These are phyloP conservation scores for Globisporangium paddicum DNA, from an alignment of 352 stramenopile genomes.

Conservation along the genomic window DNA sequence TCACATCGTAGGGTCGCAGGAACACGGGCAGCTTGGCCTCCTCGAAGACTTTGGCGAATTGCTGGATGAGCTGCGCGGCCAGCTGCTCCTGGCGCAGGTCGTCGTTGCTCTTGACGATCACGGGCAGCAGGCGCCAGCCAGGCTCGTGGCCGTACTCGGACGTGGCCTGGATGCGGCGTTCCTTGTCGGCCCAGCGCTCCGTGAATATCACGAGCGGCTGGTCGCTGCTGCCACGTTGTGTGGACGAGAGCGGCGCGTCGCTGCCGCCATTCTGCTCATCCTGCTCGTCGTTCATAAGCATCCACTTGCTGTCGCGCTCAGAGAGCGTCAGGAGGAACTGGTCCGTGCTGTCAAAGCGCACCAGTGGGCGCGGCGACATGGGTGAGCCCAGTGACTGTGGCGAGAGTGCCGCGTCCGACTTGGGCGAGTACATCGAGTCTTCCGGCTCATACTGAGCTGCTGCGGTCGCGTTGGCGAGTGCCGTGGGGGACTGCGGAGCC, in stretches of 20 bases:
- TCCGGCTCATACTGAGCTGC: conserved; percentile 3
- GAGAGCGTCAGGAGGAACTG: conserved; percentile 62
- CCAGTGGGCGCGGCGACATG: conserved; percentile 45
- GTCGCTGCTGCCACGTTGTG: conserved; percentile 19
- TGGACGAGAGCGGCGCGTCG: conserved; percentile 11
- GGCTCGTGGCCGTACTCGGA: conserved; percentile 83
- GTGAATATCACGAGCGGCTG: conserved; percentile 88
- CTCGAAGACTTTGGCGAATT: conserved; percentile 94
- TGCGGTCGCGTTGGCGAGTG: not conserved
- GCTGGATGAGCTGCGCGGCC: conserved; percentile 94
- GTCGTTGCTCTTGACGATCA: conserved; percentile 99
- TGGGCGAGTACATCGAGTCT: conserved; percentile 48
- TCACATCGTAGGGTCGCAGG: conserved; percentile 95
- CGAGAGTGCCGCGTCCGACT: conserved; percentile 49
- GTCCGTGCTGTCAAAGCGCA: conserved; percentile 76
- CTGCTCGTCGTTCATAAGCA: conserved; percentile 57
- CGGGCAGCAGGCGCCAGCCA: conserved; percentile 88
- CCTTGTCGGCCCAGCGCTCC: conserved; percentile 94
- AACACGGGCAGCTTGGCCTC: conserved; percentile 93
- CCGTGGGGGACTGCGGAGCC: conserved; percentile 1
- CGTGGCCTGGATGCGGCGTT: conserved; percentile 82
- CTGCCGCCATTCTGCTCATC: conserved; percentile 12
- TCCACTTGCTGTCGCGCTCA: conserved; percentile 61
- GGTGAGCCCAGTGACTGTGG: conserved; percentile 55
- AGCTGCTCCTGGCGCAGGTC: conserved; percentile 97